phyloP scores from a whole-genome alignment of 78 protist species.

The Isochrysis galbana region DNA sequence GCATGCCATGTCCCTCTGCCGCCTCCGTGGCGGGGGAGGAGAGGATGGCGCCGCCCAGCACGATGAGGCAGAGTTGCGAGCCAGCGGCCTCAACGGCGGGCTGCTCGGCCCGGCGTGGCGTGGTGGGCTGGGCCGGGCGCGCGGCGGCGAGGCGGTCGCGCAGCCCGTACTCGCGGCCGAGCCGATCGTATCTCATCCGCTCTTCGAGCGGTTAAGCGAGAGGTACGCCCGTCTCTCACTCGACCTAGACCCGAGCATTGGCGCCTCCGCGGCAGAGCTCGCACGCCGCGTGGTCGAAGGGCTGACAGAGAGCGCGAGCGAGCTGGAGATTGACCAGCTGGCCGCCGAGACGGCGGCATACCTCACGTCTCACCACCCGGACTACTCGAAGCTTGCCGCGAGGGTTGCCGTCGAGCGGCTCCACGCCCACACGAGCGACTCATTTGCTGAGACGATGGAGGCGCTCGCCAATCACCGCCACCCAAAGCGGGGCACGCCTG shows the following conservation, averaged over 20 bases:
- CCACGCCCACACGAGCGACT: constrained; percentile 85
- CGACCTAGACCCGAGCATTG: not conserved
- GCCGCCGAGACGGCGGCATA: constrained; percentile 96
- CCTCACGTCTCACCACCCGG: constrained; percentile 90
- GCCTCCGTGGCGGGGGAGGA: too few species aligned
- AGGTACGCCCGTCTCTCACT: not conserved
- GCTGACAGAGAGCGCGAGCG: not conserved
- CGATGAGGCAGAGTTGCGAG: too few species aligned
- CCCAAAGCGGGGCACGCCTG: constrained; percentile 62
- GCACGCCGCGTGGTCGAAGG: not conserved
- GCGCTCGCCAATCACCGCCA: constrained; percentile 16
- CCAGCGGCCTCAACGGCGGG: too few species aligned
- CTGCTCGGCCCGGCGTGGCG: too few species aligned
- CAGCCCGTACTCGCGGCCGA: too few species aligned
- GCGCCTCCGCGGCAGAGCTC: not conserved
- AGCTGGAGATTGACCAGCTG: constrained; percentile 80
- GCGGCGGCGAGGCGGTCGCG: too few species aligned
- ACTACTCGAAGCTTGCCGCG: constrained; percentile 94
- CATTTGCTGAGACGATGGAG: constrained; percentile 62
- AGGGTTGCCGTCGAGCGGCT: constrained; percentile 89
- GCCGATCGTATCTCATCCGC: too few species aligned
- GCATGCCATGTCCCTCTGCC: too few species aligned
- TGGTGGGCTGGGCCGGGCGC: too few species aligned
- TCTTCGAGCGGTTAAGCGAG: too few species aligned
- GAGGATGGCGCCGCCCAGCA: too few species aligned